phyloP scores from a whole-genome alignment of 345 rosid species.

The Aegle marmelos region DNA sequence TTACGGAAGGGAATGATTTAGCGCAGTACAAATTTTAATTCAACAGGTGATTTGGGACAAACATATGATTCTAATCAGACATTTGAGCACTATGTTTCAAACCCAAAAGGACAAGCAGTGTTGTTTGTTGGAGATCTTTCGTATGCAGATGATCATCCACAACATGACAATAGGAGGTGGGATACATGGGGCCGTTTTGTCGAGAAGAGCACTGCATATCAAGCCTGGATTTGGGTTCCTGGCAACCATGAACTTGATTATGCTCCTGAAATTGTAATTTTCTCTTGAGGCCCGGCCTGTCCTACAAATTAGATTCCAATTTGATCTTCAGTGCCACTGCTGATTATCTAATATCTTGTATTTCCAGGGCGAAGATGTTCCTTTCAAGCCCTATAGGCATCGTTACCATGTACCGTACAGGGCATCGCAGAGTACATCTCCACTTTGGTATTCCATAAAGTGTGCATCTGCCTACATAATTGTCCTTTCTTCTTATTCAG shows the following conservation, averaged over 20 bases:
- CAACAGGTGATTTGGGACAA: conserved; percentile 39
- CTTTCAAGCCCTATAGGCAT: conserved; percentile 29
- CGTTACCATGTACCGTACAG: conserved; percentile 28
- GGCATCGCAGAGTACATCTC: conserved; percentile 35
- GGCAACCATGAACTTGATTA: conserved; percentile 40
- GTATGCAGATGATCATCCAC: conserved; percentile 30
- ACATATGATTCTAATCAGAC: conserved; percentile 34
- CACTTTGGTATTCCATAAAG: conserved; percentile 39
- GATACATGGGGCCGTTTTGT: conserved; percentile 38
- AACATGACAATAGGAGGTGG: conserved; percentile 34
- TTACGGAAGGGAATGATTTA: neutral
- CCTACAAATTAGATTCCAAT: neutral
- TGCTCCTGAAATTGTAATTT: conserved; percentile 29
- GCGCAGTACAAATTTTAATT: neutral
- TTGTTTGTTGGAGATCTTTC: conserved; percentile 37
- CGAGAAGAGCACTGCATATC: conserved; percentile 38
- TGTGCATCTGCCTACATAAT: conserved; percentile 34
- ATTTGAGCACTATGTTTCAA: conserved; percentile 23
- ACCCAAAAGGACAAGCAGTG: conserved; percentile 26
- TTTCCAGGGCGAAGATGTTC: conserved; percentile 25
- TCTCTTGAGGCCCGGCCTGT: neutral
- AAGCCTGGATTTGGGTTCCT: conserved; percentile 40
- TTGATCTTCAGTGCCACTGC: neutral
- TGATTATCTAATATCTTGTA: neutral
- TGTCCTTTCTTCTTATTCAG: conserved; percentile 41